Evolutionary conservation across 2,329 filamentous ascomycete species (phyloP).

Genomic region (Arthroderma sp.): DNA sequence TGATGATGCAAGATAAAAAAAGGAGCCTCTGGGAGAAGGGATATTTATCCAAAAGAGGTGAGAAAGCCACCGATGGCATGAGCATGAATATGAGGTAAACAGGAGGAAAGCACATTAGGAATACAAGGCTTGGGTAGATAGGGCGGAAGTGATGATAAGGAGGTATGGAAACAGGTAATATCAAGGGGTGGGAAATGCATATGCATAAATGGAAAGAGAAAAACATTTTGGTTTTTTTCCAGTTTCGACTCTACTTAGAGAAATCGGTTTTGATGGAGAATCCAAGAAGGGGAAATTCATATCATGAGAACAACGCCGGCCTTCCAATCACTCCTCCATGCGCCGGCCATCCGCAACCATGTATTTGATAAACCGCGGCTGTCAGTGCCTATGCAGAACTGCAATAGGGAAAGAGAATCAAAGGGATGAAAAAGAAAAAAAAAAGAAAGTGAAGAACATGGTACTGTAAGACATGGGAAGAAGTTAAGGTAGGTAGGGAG

Average conservation of each 20-base stretch:
- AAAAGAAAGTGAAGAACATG: neutral
- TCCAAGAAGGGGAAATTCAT: neutral
- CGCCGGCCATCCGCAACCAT: conserved; percentile 1
- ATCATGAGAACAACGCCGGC: neutral
- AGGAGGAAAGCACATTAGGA: neutral
- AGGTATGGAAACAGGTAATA: neutral
- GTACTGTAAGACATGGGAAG: neutral
- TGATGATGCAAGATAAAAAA: neutral
- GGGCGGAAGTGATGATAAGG: neutral
- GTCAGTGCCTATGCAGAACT: neutral
- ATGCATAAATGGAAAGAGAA: neutral
- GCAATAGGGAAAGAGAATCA: neutral
- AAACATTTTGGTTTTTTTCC: neutral
- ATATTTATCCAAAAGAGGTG: neutral
- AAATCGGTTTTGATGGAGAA: neutral
- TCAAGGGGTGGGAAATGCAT: neutral
- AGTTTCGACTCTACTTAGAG: neutral
- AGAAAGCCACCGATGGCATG: neutral
- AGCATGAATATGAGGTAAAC: neutral
- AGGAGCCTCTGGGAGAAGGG: neutral
- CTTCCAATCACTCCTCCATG: neutral
- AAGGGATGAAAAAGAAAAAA: neutral
- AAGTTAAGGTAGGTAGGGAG: neutral
- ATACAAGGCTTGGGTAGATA: neutral
- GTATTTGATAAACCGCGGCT: neutral